These are phyloP conservation scores for Fusarium euwallaceae DNA, from an alignment of 2,329 filamentous ascomycete genomes.

Conservation along the genomic window DNA sequence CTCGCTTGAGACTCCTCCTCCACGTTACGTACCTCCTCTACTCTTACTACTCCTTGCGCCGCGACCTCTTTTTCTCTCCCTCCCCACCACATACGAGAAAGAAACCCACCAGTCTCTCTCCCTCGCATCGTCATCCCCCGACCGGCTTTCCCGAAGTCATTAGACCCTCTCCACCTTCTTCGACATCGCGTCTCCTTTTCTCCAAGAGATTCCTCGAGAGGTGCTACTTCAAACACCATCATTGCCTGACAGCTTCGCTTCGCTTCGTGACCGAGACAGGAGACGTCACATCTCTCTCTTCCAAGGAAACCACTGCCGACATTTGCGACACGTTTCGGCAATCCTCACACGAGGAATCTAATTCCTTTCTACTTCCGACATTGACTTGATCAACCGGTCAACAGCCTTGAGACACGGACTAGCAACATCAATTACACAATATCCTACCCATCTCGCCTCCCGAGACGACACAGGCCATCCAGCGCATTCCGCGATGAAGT, in stretches of 20 bases:
- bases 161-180: background rate
- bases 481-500: slow-evolving; percentile 33
- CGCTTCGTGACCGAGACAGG: slow-evolving; percentile 1
- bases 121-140: background rate
- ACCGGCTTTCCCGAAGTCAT: background rate
- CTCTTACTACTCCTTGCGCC: slow-evolving; percentile 8
- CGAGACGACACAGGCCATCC: slow-evolving; percentile 24
- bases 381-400: slow-evolving; percentile 10
- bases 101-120: slow-evolving; percentile 3
- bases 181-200: background rate
- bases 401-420: slow-evolving; percentile 11
- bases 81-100: slow-evolving; percentile 7
- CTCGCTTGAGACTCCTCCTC: background rate
- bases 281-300: background rate
- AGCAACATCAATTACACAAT: slow-evolving; percentile 18
- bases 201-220: background rate
- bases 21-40: slow-evolving; percentile 8
- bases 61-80: slow-evolving; percentile 12
- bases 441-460: slow-evolving; percentile 30
- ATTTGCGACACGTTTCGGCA: slow-evolving; percentile 12
- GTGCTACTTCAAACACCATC: background rate
- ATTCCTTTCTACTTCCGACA: background rate
- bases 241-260: background rate
- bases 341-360: background rate
- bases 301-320: slow-evolving; percentile 12